A percentile compares a stretch with the other conserved stretches of the same genome.
These are phyloP conservation scores for Phytophthora colocasiae DNA, from an alignment of 352 stramenopile genomes.

Conservation along the genomic window DNA sequence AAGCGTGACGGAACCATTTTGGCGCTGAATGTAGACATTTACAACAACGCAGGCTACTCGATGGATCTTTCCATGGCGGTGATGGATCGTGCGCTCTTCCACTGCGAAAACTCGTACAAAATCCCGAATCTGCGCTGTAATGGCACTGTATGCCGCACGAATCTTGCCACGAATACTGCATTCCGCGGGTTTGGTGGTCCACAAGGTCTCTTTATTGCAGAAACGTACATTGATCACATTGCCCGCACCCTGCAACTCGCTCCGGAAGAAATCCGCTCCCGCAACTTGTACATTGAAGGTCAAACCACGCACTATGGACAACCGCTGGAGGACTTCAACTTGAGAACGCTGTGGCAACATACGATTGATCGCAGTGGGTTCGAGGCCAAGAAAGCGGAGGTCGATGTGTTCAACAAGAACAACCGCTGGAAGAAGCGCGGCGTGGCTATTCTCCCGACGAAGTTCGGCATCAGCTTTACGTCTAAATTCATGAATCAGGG, in stretches of 20 bases:
- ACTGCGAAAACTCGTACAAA: slow-evolving; percentile 95
- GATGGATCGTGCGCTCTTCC: slow-evolving; percentile 96
- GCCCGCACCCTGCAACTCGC: slow-evolving; percentile 80
- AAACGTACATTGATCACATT: slow-evolving; percentile 97
- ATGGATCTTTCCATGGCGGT: slow-evolving; percentile 95
- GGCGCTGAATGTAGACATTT: slow-evolving; percentile 93
- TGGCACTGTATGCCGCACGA: slow-evolving; percentile 94
- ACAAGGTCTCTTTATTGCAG: slow-evolving; percentile 91
- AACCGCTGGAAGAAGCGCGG: slow-evolving; percentile 94
- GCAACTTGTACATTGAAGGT: slow-evolving; percentile 93
- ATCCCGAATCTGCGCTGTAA: slow-evolving; percentile 91
- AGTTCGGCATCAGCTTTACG: slow-evolving; percentile 98
- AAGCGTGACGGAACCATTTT: slow-evolving; percentile 86
- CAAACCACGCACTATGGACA: slow-evolving; percentile 95
- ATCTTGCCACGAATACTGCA: slow-evolving; percentile 95
- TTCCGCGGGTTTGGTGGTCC: slow-evolving; percentile 97
- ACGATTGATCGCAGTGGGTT: slow-evolving; percentile 78
- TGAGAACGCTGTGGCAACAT: slow-evolving; percentile 88
- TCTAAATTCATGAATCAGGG: slow-evolving; percentile 98
- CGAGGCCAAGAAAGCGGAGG: slow-evolving; percentile 61
- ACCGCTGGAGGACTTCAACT: slow-evolving; percentile 91
- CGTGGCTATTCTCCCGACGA: slow-evolving; percentile 82
- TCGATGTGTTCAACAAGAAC: slow-evolving; percentile 90
- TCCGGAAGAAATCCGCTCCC: slow-evolving; percentile 71
- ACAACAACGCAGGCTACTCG: slow-evolving; percentile 95